Evolutionary conservation across 768 basidiomycete genomes (phyloP), one percentile per base, ranked within the genome.

Genomic region (Serendipita sp.): DNA sequence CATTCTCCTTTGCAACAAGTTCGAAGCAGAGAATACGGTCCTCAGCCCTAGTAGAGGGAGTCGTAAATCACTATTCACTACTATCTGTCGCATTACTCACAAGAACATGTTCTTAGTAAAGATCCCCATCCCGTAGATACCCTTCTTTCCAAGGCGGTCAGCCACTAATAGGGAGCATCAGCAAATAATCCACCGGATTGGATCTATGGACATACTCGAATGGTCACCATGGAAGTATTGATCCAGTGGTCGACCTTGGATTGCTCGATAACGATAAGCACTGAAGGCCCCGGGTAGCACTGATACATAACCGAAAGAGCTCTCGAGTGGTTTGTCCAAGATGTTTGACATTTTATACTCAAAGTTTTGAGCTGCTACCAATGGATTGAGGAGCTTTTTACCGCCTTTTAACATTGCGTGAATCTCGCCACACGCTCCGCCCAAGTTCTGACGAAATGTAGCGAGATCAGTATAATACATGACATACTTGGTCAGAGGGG

Each of bases 321-420:
- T 92, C 76, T 98, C 94, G 63, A 93, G 79, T 0, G 94, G 94
- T 73, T 96, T 94, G 73, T 94, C 91, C 86, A 97, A 78, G 71
- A 98, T 96, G 75, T 97, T 96, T 51, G 91, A 93, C 90, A 97
- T 95, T 77, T 78, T 96, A 77, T 96, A 96, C 76, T 94, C 92
- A 70, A 94, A 94, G 75, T 97, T 96, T 74, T 97, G 94, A 15
- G 94, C 92, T 5, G 94, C 94, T 35, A 97, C 82, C 58, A 93
- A 77, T 18, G 91, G 94, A 71, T 97, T 97, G 66, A 97, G 73
- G 30, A 97, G 82, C 74, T 96, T 96, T 75, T 75, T 85, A 48
- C 92, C 92, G 15, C 91, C 90, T 73, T 92, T 84, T 70, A 95
- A 89, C 94, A 95, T 95, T 66, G 94, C 94, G 68, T 94, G 89